Evolutionary conservation across 805 yeast genomes (phyloP).

Genomic region (Cyberlindnera mississippiensis): DNA sequence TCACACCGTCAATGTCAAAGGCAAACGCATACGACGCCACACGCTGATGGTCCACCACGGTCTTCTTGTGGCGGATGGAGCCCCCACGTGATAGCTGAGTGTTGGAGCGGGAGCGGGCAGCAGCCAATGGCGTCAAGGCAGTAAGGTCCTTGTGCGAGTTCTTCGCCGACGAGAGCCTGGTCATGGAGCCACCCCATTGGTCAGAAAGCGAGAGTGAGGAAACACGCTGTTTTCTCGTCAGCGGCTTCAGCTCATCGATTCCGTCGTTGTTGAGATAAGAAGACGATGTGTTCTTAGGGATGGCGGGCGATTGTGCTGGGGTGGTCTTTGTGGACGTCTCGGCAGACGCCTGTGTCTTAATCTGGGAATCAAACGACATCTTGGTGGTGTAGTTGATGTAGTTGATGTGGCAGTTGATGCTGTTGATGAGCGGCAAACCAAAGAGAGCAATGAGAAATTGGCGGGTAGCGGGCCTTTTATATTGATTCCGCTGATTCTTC

Average conservation of each 20-base stretch:
- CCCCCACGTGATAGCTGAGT: constrained; percentile 22
- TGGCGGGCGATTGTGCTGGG: constrained; percentile 15
- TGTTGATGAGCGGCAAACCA: background rate
- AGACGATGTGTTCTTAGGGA: constrained; percentile 40
- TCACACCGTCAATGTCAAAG: constrained; percentile 90
- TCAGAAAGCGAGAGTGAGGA: constrained; percentile 67
- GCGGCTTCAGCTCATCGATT: constrained; percentile 62
- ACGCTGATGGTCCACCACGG: constrained; percentile 62
- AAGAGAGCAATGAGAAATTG: background rate
- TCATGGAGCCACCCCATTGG: constrained; percentile 51
- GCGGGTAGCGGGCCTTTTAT: constrained; percentile 1
- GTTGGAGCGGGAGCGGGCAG: constrained; percentile 17
- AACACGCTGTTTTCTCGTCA: constrained; percentile 56
- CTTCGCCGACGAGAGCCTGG: constrained; percentile 26
- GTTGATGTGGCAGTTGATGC: too few relatives aligned
- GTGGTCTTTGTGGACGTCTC: constrained; percentile 21
- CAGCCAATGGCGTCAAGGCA: constrained; percentile 24
- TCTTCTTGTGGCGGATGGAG: constrained; percentile 39
- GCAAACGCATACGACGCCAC: constrained; percentile 86
- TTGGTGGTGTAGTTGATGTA: background rate
- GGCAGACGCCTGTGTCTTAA: constrained; percentile 3
- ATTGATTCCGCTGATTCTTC: background rate
- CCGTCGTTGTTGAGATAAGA: constrained; percentile 72
- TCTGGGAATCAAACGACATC: constrained; percentile 13
- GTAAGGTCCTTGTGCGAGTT: constrained; percentile 28